These are phyloP conservation scores for Ensete ventricosum DNA, from an alignment of 176 grass and related monocot species.

Conservation along the genomic window DNA sequence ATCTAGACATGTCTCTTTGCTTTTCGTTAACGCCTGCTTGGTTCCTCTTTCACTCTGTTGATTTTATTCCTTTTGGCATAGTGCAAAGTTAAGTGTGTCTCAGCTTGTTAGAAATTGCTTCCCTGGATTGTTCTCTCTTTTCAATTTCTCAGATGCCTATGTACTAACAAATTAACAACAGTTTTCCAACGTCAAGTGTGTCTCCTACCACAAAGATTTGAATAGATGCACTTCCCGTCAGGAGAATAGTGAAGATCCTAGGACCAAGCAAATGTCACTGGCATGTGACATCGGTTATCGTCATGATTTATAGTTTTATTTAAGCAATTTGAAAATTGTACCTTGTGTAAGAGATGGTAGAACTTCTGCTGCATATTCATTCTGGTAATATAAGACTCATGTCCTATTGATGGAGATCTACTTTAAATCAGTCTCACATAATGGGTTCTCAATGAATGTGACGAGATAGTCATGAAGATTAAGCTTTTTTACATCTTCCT, in stretches of 20 bases:
- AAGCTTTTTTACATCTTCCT: background rate
- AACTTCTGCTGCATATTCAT: too few relatives aligned
- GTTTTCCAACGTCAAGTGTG: too few relatives aligned
- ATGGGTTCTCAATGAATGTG: background rate
- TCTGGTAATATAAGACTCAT: background rate
- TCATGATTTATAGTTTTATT: too few relatives aligned
- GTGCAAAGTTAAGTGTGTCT: background rate
- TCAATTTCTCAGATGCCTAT: background rate
- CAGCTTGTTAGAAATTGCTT: background rate
- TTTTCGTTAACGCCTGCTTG: background rate
- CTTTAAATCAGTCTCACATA: background rate
- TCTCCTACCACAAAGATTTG: too few relatives aligned
- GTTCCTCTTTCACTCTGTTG: background rate
- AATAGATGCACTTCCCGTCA: too few relatives aligned
- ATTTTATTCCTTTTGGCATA: background rate
- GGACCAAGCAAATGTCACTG: too few relatives aligned
- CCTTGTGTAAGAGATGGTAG: too few relatives aligned
- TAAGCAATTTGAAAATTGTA: too few relatives aligned
- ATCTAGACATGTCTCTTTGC: background rate
- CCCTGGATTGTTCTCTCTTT: background rate
- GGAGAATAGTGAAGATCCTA: too few relatives aligned
- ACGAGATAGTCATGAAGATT: background rate
- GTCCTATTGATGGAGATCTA: background rate
- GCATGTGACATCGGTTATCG: too few relatives aligned
- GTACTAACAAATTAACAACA: background rate